These are phyloP conservation scores for Fusarium burgessii DNA, from an alignment of 2,329 filamentous ascomycete genomes.

Conservation along the genomic window DNA sequence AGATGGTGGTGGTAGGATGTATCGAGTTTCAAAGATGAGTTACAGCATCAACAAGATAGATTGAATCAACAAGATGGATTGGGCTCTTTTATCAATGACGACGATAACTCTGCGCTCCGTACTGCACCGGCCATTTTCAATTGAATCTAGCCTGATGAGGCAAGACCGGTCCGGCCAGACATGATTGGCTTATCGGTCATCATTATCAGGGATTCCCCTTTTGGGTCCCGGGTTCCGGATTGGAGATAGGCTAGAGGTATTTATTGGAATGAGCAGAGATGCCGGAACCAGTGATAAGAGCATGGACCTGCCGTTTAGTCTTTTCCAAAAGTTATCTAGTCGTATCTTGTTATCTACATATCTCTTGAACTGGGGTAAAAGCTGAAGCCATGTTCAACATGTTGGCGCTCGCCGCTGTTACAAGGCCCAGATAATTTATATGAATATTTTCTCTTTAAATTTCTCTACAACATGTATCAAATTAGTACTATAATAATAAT, in stretches of 20 bases:
- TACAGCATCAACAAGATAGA: not conserved
- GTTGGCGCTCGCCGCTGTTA: not conserved
- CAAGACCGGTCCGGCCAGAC: not conserved
- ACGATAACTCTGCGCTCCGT: not conserved
- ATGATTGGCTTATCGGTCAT: not conserved
- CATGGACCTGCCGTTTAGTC: not conserved
- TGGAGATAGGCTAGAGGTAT: not conserved
- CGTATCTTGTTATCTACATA: not conserved
- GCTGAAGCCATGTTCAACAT: not conserved
- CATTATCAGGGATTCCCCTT: not conserved
- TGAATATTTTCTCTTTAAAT: too few species aligned
- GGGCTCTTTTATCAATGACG: slow-evolving; percentile 10
- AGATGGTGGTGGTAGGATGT: too few species aligned
- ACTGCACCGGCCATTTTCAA: not conserved
- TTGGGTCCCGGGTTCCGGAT: not conserved
- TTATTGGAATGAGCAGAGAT: not conserved
- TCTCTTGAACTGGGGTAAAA: not conserved
- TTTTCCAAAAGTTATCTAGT: not conserved
- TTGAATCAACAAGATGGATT: not conserved
- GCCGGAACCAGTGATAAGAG: not conserved
- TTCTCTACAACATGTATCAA: too few species aligned
- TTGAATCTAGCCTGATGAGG: not conserved
- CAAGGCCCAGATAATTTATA: too few species aligned
- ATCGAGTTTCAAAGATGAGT: not conserved
- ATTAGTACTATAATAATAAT: too few species aligned